Conservation (phyloP, 179 eudicot species). For the Vitellaria paradoxa region DNA sequence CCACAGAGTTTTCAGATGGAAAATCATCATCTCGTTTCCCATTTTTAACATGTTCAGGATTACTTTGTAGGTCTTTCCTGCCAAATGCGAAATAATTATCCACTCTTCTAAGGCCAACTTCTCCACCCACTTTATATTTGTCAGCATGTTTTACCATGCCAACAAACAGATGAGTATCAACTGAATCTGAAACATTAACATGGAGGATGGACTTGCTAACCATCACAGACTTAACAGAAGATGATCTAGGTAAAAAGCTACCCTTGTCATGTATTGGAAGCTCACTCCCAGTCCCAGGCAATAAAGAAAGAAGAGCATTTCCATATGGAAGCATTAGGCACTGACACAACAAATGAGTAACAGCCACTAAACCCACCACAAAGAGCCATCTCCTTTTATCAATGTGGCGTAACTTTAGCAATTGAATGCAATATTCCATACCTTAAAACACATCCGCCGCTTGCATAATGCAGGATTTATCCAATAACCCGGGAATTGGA, state of each 20-base stretch:
- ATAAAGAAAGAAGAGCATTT: conserved; percentile 43
- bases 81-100: conserved; percentile 10
- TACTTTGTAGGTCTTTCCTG: conserved; percentile 12
- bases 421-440: conserved; percentile 41
- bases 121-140: conserved; percentile 9
- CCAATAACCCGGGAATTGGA: neutral
- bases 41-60: conserved; percentile 23
- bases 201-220: neutral
- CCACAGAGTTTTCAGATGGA: conserved; percentile 2
- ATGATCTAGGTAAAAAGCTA: conserved; percentile 10
- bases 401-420: conserved; percentile 41
- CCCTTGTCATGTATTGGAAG: conserved; percentile 15
- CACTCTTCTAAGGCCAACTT: conserved; percentile 10
- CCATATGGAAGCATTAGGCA: conserved; percentile 62
- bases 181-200: conserved; percentile 11
- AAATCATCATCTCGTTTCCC: conserved; percentile 16
- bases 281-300: conserved; percentile 30
- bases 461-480: neutral
- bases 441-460: neutral
- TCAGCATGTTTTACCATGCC: conserved; percentile 9
- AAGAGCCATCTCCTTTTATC: conserved; percentile 55
- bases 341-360: conserved; percentile 64
- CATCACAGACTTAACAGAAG: conserved; percentile 5
- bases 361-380: conserved; percentile 51
- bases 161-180: conserved; percentile 6